Conservation (phyloP, 169 alveolate genomes). For the Plasmodium fragile region DNA sequence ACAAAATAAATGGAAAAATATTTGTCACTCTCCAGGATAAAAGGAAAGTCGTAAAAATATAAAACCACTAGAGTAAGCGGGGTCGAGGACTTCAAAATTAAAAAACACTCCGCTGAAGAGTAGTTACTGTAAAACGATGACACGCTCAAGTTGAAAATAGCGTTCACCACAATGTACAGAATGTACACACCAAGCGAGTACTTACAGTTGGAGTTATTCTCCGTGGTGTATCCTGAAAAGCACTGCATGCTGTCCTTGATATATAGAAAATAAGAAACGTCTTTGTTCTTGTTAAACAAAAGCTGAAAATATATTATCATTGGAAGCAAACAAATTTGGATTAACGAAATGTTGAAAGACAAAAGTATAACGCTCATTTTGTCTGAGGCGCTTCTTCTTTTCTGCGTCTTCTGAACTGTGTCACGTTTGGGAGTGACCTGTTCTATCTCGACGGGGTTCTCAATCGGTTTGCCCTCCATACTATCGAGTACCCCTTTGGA, state of each 20-base stretch:
- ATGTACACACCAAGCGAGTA: constrained; percentile 21
- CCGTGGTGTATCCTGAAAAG: constrained; percentile 48
- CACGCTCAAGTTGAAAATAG: constrained; percentile 60
- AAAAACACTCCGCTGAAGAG: constrained; percentile 70
- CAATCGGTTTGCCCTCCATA: not conserved
- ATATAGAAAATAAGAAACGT: constrained; percentile 37
- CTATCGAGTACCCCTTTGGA: not conserved
- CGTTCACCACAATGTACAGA: constrained; percentile 46
- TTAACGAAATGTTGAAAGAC: constrained; percentile 43
- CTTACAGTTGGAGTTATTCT: constrained; percentile 52
- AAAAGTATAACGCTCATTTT: constrained; percentile 54
- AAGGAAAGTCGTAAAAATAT: constrained; percentile 52
- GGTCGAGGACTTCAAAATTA: constrained; percentile 70
- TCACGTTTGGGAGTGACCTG: not conserved
- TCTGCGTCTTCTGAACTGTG: not conserved
- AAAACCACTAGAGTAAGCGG: constrained; percentile 65
- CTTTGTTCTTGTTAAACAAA: constrained; percentile 32
- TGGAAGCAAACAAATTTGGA: constrained; percentile 52
- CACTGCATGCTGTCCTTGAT: constrained; percentile 52
- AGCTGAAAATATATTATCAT: constrained; percentile 56
- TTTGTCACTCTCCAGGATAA: constrained; percentile 65
- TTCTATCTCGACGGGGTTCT: not conserved
- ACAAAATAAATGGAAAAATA: constrained; percentile 60
- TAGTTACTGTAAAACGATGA: constrained; percentile 50
- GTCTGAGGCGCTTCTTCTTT: not conserved